A percentile compares a stretch with the other conserved stretches of the same genome.
Evolutionary conservation across 1,284 basidiomycete species (phyloP).

Genomic region (Vanrija sp.): DNA sequence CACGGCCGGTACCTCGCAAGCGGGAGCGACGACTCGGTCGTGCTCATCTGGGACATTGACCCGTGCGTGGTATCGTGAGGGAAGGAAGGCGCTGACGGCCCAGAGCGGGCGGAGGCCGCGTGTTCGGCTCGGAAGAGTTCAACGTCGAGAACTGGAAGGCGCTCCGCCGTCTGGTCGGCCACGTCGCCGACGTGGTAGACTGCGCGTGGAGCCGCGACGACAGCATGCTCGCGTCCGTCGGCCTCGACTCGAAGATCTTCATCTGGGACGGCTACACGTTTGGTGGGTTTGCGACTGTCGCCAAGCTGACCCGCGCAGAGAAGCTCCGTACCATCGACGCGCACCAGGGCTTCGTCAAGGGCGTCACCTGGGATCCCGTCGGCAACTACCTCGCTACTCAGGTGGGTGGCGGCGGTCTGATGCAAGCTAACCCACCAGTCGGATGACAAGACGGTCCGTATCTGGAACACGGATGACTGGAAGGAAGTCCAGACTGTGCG

Average conservation of each 20-base stretch:
- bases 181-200: slow-evolving; percentile 96
- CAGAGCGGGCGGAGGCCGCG: slow-evolving; percentile 73
- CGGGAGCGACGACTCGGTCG: slow-evolving; percentile 91
- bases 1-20: slow-evolving; percentile 91
- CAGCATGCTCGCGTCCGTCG: slow-evolving; percentile 87
- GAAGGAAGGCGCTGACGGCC: not conserved
- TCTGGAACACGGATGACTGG: slow-evolving; percentile 96
- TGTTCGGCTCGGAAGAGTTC: slow-evolving; percentile 85
- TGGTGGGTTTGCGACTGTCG: slow-evolving; percentile 52
- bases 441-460: slow-evolving; percentile 91
- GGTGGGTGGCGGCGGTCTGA: slow-evolving; percentile 27
- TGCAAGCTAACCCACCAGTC: slow-evolving; percentile 56
- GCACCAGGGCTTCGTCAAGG: slow-evolving; percentile 96
- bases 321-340: slow-evolving; percentile 75
- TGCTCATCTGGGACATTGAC: slow-evolving; percentile 97
- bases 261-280: slow-evolving; percentile 89
- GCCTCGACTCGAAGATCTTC: slow-evolving; percentile 83
- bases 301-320: slow-evolving; percentile 53
- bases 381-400: slow-evolving; percentile 92
- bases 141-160: slow-evolving; percentile 99
- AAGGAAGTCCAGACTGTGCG: slow-evolving; percentile 72
- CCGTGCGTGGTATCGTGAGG: slow-evolving; percentile 59
- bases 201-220: slow-evolving; percentile 92
- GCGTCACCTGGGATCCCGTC: slow-evolving; percentile 96
- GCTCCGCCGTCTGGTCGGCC: slow-evolving; percentile 81